Evolutionary conservation across 1,284 basidiomycete genomes (phyloP).

Genomic region (Ustilago trichophora): DNA sequence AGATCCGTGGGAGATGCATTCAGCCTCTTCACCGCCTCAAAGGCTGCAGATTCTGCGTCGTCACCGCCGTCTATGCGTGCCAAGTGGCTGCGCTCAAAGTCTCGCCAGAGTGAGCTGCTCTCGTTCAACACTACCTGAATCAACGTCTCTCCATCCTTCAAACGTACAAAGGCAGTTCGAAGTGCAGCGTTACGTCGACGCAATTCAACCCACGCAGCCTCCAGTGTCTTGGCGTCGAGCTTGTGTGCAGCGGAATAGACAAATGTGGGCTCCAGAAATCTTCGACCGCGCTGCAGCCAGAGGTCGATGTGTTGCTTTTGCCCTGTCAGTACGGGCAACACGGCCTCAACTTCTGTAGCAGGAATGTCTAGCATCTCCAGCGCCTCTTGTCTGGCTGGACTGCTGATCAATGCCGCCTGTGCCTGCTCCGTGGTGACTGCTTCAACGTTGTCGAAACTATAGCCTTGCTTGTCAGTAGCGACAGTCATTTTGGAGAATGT

Average conservation of each 20-base stretch:
- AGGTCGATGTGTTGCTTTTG: conserved; percentile 15
- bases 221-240: neutral
- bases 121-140: conserved; percentile 13
- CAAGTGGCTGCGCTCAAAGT: neutral
- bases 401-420: no score
- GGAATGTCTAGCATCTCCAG: no score
- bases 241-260: conserved; percentile 2
- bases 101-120: neutral
- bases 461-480: no score
- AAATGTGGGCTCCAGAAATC: conserved; percentile 18
- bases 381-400: no score
- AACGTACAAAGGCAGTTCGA: conserved; percentile 11
- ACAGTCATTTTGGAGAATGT: conserved; percentile 5
- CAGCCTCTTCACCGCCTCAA: conserved; percentile 6
- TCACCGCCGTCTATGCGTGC: neutral
- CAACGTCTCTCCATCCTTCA: neutral
- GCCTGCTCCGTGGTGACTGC: no score
- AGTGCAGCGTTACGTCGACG: conserved; percentile 10
- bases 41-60: conserved; percentile 8
- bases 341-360: no score
- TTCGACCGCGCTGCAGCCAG: conserved; percentile 14
- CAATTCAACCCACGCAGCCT: conserved; percentile 8
- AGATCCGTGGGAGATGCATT: conserved; percentile 12
- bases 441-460: no score
- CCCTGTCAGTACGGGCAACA: conserved; percentile 9